Percentiles rank a stretch among this genome's conserved stretches.
These are phyloP conservation scores for Rhodosporidiobolus sp. DNA, from an alignment of 768 basidiomycete genomes.

Conservation along the genomic window DNA sequence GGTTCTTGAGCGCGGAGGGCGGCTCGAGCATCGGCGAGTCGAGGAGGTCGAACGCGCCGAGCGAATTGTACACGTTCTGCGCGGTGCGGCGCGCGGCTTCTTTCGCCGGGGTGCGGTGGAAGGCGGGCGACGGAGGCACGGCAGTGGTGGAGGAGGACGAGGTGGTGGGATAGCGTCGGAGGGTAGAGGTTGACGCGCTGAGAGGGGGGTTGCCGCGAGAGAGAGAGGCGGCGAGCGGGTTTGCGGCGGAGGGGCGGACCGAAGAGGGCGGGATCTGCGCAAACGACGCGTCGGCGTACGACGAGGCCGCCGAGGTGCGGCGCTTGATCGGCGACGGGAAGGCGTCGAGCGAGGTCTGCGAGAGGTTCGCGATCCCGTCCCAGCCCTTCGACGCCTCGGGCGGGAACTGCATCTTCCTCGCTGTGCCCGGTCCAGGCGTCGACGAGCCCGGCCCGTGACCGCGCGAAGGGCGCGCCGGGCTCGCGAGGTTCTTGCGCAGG, in stretches of 20 bases:
- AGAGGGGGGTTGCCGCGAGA: slow-evolving; percentile 22
- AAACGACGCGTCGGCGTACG: slow-evolving; percentile 50
- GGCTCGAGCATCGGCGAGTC: slow-evolving; percentile 39
- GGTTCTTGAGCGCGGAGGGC: slow-evolving; percentile 50
- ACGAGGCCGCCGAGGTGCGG: slow-evolving; percentile 47
- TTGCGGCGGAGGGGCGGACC: slow-evolving; percentile 8
- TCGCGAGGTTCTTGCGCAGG: slow-evolving; percentile 47
- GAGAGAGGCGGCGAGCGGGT: not conserved
- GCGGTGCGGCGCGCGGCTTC: slow-evolving; percentile 69
- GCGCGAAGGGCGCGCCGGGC: slow-evolving; percentile 55
- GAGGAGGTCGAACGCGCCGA: slow-evolving; percentile 26
- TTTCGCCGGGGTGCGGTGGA: slow-evolving; percentile 66
- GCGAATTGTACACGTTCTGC: slow-evolving; percentile 60
- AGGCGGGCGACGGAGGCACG: slow-evolving; percentile 55
- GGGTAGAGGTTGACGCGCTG: slow-evolving; percentile 51
- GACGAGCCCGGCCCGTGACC: slow-evolving; percentile 49
- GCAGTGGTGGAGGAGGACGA: slow-evolving; percentile 37
- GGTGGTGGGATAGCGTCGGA: slow-evolving; percentile 42
- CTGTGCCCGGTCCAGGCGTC: slow-evolving; percentile 55
- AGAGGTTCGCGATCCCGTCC: slow-evolving; percentile 72
- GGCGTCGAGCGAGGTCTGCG: slow-evolving; percentile 51
- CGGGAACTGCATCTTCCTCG: slow-evolving; percentile 63
- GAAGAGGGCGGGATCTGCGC: slow-evolving; percentile 58
- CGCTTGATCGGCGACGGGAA: slow-evolving; percentile 56
- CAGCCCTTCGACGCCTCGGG: slow-evolving; percentile 58